Conservation (phyloP, 768 basidiomycete species). For the Psilocybe cyanescens region DNA sequence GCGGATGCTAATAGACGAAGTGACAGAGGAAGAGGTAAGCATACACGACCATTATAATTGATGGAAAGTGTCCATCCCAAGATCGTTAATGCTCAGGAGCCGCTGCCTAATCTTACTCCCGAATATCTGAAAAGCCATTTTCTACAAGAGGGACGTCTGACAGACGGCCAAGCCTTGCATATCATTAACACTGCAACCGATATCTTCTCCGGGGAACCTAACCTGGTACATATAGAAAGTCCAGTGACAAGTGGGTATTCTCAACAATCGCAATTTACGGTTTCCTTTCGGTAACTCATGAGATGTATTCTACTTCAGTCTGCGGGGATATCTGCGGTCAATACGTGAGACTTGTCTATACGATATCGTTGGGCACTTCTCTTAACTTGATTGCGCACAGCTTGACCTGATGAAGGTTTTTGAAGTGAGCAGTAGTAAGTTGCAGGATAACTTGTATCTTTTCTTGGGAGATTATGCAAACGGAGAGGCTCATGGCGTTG, state of each 20-base stretch:
- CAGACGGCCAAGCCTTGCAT: conserved; percentile 83
- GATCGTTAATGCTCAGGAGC: too few species aligned
- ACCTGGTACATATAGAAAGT: conserved; percentile 83
- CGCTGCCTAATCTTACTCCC: conserved; percentile 50
- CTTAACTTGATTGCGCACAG: conserved; percentile 39
- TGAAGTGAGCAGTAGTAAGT: conserved; percentile 82
- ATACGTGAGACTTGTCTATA: conserved; percentile 62
- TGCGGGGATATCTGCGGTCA: conserved; percentile 98
- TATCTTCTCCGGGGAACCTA: conserved; percentile 75
- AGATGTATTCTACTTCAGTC: conserved; percentile 47
- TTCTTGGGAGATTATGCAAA: conserved; percentile 99
- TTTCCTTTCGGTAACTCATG: neutral
- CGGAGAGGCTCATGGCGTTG: conserved; percentile 87
- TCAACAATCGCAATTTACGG: conserved; percentile 12
- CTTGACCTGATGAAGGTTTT: conserved; percentile 99
- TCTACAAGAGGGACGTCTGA: conserved; percentile 83
- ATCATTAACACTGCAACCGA: conserved; percentile 74
- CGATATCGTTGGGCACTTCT: neutral
- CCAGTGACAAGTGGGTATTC: conserved; percentile 82
- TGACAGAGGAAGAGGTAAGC: too few species aligned
- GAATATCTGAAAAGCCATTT: conserved; percentile 88
- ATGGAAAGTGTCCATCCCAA: too few species aligned
- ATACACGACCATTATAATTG: too few species aligned
- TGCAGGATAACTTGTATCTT: conserved; percentile 85
- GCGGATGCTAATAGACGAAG: too few species aligned